Evolutionary conservation across 495 filamentous ascomycete species (phyloP).

Genomic region (Copromyces sp.): DNA sequence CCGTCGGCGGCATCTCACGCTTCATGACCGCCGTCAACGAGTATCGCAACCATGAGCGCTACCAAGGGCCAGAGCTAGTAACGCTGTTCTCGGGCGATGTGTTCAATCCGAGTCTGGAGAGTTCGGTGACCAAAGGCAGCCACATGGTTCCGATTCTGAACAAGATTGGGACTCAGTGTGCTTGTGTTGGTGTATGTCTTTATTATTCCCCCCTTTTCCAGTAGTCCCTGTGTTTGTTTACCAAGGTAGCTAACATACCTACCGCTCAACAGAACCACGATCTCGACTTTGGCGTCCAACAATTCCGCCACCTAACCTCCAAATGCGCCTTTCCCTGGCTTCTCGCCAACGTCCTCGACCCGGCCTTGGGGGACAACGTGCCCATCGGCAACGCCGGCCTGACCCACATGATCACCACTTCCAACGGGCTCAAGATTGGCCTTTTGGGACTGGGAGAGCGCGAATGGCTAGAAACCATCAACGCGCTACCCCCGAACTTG

Average conservation of each 20-base stretch:
- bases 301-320: slow-evolving; percentile 59
- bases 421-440: slow-evolving; percentile 77
- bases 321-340: slow-evolving; percentile 86
- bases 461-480: slow-evolving; percentile 77
- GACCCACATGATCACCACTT: slow-evolving; percentile 60
- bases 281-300: slow-evolving; percentile 81
- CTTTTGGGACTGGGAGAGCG: slow-evolving; percentile 74
- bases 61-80: slow-evolving; percentile 45
- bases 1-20: slow-evolving; percentile 65
- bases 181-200: slow-evolving; percentile 63
- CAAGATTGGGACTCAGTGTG: slow-evolving; percentile 59
- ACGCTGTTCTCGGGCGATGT: slow-evolving; percentile 88
- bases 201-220: too few relatives aligned
- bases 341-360: slow-evolving; percentile 73
- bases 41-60: slow-evolving; percentile 53
- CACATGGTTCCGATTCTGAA: slow-evolving; percentile 91
- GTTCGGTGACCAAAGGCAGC: slow-evolving; percentile 69
- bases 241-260: too few relatives aligned
- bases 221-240: too few relatives aligned
- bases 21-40: slow-evolving; percentile 70
- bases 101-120: slow-evolving; percentile 83
- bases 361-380: slow-evolving; percentile 56
- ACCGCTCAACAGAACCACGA: slow-evolving; percentile 95
- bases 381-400: slow-evolving; percentile 61
- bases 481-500: slow-evolving; percentile 66